These are phyloP conservation scores for Candida cerambycidarum DNA, from an alignment of 805 yeast species.

Conservation along the genomic window DNA sequence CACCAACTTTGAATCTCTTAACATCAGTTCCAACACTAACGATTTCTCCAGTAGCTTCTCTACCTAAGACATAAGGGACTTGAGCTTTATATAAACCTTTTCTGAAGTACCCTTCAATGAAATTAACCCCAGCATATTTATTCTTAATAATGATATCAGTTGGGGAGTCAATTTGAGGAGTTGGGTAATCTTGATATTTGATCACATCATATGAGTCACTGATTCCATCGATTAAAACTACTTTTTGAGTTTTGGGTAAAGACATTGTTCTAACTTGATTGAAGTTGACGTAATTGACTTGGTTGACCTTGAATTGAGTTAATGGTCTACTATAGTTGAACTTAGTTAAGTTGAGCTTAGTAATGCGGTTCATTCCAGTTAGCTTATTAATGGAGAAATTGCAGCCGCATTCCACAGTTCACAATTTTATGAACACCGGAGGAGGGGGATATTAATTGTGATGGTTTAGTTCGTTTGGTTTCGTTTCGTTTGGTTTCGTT, in stretches of 20 bases:
- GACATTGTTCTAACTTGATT: conserved; percentile 9
- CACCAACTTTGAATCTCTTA: conserved; percentile 59
- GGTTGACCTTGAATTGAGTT: not conserved
- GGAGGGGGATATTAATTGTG: no score
- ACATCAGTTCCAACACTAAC: conserved; percentile 65
- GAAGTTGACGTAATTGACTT: not conserved
- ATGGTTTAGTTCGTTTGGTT: no score
- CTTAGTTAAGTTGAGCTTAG: no score
- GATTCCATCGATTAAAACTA: conserved; percentile 48
- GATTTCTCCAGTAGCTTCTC: conserved; percentile 72
- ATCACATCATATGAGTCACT: conserved; percentile 60
- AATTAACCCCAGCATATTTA: conserved; percentile 76
- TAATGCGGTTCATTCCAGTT: no score
- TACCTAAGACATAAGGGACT: conserved; percentile 66
- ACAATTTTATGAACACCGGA: no score
- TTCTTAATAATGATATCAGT: conserved; percentile 68
- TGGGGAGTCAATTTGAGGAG: conserved; percentile 54
- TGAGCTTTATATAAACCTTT: conserved; percentile 63
- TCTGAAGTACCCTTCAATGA: conserved; percentile 81
- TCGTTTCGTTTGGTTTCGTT: no score
- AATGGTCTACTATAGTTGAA: not conserved
- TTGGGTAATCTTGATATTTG: conserved; percentile 53
- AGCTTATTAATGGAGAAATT: no score
- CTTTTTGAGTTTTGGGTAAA: conserved; percentile 59
- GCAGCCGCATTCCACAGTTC: no score